phyloP scores from a whole-genome alignment of 2,329 filamentous ascomycete genomes.

The Aspergillus piperis region DNA sequence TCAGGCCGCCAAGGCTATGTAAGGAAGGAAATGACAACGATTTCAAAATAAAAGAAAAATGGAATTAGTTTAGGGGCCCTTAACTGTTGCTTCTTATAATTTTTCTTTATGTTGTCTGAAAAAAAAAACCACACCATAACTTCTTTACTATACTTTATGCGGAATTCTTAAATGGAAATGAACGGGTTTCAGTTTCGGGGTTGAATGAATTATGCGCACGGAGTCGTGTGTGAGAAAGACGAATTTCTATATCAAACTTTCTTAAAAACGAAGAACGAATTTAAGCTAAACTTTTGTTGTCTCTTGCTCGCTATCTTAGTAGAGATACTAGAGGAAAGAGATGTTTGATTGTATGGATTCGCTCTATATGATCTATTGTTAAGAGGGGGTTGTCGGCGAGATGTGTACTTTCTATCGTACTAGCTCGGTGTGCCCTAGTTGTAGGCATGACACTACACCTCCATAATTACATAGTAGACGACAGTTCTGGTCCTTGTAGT shows the following conservation, averaged over 20 bases:
- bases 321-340: too few relatives aligned
- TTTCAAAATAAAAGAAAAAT: constrained; percentile 30
- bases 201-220: not conserved
- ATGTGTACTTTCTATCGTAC: too few relatives aligned
- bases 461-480: too few relatives aligned
- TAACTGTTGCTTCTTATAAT: constrained; percentile 37
- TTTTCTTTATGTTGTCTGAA: constrained; percentile 25
- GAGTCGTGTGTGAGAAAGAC: not conserved
- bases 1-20: constrained; percentile 67
- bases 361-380: too few relatives aligned
- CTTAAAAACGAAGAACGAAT: too few relatives aligned
- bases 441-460: too few relatives aligned
- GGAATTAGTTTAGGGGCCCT: constrained; percentile 35
- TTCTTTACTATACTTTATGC: constrained; percentile 29
- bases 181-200: constrained; percentile 29
- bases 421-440: too few relatives aligned
- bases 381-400: too few relatives aligned
- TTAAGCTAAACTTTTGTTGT: too few relatives aligned
- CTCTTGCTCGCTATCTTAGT: too few relatives aligned
- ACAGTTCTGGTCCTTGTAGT: too few relatives aligned
- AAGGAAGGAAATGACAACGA: constrained; percentile 33
- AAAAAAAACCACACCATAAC: constrained; percentile 11
- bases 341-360: too few relatives aligned
- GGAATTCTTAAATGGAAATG: constrained; percentile 25
- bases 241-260: constrained; percentile 13